These are phyloP conservation scores for Aspergillus nomiae DNA, from an alignment of 2,329 filamentous ascomycete genomes.

Conservation along the genomic window DNA sequence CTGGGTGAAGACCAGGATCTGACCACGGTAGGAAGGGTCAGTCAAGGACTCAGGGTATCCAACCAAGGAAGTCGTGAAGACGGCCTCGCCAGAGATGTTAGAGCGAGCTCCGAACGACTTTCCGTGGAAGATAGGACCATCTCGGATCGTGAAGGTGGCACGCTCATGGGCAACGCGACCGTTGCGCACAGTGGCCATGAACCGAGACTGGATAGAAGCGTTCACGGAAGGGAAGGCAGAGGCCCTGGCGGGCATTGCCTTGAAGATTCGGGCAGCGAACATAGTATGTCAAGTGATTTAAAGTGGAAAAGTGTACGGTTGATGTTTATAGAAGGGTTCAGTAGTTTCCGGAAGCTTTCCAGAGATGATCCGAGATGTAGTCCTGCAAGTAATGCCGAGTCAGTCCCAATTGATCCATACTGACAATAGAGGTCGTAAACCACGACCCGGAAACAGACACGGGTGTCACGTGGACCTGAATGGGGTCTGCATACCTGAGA, in stretches of 20 bases:
- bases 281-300: conserved; percentile 44
- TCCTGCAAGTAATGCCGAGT: conserved; percentile 46
- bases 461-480: conserved; percentile 12
- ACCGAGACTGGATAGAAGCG: conserved; percentile 42
- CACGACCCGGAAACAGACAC: not conserved
- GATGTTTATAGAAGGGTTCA: conserved; percentile 24
- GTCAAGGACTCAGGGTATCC: conserved; percentile 91
- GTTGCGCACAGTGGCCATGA: conserved; percentile 69
- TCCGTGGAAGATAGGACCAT: conserved; percentile 93
- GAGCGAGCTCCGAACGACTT: conserved; percentile 95
- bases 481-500: conserved; percentile 66
- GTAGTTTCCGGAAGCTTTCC: conserved; percentile 67
- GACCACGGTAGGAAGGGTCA: conserved; percentile 69
- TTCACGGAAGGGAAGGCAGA: conserved; percentile 47
- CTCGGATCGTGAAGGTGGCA: conserved; percentile 93
- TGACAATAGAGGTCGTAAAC: not conserved
- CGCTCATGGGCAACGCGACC: conserved; percentile 72
- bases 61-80: conserved; percentile 97
- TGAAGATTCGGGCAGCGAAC: conserved; percentile 57
- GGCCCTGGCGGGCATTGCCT: conserved; percentile 51
- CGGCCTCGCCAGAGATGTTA: conserved; percentile 96
- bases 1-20: conserved; percentile 98
- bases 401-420: conserved; percentile 5
- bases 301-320: not conserved
- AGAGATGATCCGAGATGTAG: conserved; percentile 71